Conservation (phyloP, 164 flowering plant genomes). For the Kingdonia uniflora region DNA sequence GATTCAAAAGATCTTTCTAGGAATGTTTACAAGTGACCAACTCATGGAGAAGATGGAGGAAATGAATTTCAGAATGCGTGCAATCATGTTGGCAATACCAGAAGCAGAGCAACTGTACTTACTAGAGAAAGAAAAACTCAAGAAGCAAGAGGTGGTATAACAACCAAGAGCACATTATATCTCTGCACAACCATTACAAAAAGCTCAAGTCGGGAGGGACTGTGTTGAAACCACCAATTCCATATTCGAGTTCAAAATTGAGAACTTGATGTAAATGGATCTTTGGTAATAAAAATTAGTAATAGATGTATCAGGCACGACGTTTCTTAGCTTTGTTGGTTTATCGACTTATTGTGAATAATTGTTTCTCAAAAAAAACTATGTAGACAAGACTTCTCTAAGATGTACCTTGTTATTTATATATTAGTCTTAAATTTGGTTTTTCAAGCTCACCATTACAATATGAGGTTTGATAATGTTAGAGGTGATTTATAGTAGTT, state of each 20-base stretch:
- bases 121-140: conserved; percentile 22
- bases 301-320: too few species aligned
- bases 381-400: too few species aligned
- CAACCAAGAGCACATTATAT: conserved; percentile 3
- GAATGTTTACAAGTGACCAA: conserved; percentile 79
- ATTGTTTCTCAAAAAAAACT: too few species aligned
- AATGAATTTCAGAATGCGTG: conserved; percentile 44
- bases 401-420: not conserved
- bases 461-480: too few species aligned
- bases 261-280: too few species aligned
- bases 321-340: too few species aligned
- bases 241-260: too few species aligned
- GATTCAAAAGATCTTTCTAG: conserved; percentile 38
- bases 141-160: conserved; percentile 23
- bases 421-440: conserved; percentile 26
- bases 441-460: conserved; percentile 19
- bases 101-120: conserved; percentile 42
- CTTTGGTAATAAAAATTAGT: too few species aligned
- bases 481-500: too few species aligned
- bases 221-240: too few species aligned
- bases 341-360: too few species aligned
- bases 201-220: too few species aligned
- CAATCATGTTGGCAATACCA: conserved; percentile 51
- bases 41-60: conserved; percentile 72
- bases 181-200: not conserved